Base-by-base conservation (phyloP, 208 protist genomes). In the Acanthamoeba culbertsoni region DNA sequence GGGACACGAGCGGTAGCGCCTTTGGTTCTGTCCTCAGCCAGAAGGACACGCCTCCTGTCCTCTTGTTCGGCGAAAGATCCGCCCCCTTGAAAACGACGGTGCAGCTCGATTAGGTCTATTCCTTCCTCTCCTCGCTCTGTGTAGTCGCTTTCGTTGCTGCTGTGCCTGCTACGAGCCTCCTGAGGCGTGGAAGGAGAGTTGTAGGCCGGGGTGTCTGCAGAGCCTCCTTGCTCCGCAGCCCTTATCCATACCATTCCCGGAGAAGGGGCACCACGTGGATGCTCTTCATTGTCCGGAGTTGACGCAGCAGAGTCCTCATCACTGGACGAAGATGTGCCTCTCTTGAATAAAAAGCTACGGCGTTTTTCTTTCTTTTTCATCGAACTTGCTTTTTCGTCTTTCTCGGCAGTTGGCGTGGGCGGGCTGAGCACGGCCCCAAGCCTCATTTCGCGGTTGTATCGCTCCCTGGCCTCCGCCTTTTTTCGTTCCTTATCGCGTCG, bases 31-130 rank as follows among this genome's bases (percentile, higher is more conserved):
- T 84, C 73, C 73, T 84, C 73, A n/a, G 73, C 73, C 20, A 40
- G 43, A 2, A n/a, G 40, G 14, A 35, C 45, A 1, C 73, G 40
- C 7, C 43, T n/a, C 73, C 55, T 43, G 3, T 84, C 73, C 6
- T 55, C 43, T 37, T 14, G 40, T 8, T 18, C 43, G 37, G 42
- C 26, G 37, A 0, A 35, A n/a, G 18, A 37, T 37, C 42, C 65
- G 65, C 14, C 10, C 33, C 35, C 65, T 28, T 84, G 73, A 33
- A 57, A 84, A 20, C 37, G 73, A 14, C 73, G 73, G 43, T 84
- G 73, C 43, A 84, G 73, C 73, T 84, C 73, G 28, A 84, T 84
- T n/a, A 84, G 73, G 45, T 84, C 73, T 37, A 84, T 84, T 37
- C 73, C 73, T 33, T 84, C 73, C 43, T 84, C 73, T 1, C n/a